Conservation (phyloP, 805 yeast genomes). For the Suhomyces xylopsoci region DNA sequence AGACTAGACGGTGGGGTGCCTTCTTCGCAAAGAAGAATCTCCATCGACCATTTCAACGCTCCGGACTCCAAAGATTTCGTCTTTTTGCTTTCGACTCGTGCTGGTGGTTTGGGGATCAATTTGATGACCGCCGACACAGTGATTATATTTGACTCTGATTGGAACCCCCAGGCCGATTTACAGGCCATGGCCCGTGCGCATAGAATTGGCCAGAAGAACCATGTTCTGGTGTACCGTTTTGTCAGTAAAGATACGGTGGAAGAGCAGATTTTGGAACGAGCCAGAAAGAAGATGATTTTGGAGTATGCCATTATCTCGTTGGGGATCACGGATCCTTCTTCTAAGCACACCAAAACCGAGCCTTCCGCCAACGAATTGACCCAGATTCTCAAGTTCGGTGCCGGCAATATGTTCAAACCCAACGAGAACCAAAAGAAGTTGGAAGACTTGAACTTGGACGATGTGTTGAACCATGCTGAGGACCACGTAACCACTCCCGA, state of each 20-base stretch:
- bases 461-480: conserved; percentile 93
- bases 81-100: conserved; percentile 88
- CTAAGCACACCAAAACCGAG: conserved; percentile 57
- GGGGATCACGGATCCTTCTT: conserved; percentile 82
- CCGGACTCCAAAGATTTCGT: conserved; percentile 91
- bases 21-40: conserved; percentile 85
- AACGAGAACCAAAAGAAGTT: conserved; percentile 91
- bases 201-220: conserved; percentile 98
- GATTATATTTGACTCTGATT: conserved; percentile 94
- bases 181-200: conserved; percentile 99
- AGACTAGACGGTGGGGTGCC: conserved; percentile 96
- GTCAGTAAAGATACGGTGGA: conserved; percentile 98
- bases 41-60: conserved; percentile 95
- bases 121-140: conserved; percentile 99
- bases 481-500: conserved; percentile 97
- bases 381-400: conserved; percentile 95
- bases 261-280: conserved; percentile 94
- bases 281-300: conserved; percentile 95
- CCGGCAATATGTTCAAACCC: conserved; percentile 97
- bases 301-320: conserved; percentile 96
- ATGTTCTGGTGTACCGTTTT: conserved; percentile 94
- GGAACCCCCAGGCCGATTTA: conserved; percentile 99
- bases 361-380: conserved; percentile 83
- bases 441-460: conserved; percentile 93
- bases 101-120: conserved; percentile 98